A percentile compares a stretch with the other conserved stretches of the same genome.
These are phyloP conservation scores for Aspergillus cristatus DNA, from an alignment of 495 filamentous ascomycete species.

Conservation along the genomic window DNA sequence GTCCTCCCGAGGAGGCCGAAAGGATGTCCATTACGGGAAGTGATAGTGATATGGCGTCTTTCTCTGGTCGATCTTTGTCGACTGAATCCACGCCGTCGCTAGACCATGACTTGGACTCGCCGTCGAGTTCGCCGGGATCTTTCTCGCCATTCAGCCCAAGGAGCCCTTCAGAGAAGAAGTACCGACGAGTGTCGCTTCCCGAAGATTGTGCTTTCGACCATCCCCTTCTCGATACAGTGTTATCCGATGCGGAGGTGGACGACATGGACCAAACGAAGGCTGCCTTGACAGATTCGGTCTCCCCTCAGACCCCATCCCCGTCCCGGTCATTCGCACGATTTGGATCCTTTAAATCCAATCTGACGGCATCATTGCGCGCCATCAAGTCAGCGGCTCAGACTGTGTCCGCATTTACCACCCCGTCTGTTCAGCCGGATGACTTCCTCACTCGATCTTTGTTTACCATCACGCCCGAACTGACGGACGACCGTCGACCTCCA, in stretches of 20 bases:
- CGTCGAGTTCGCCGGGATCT: slow-evolving; percentile 28
- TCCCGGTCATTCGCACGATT: slow-evolving; percentile 30
- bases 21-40: slow-evolving; percentile 17
- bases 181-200: slow-evolving; percentile 33
- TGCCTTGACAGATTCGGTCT: slow-evolving; percentile 9
- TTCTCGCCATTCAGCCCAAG: slow-evolving; percentile 28
- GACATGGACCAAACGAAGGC: slow-evolving; percentile 13
- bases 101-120: slow-evolving; percentile 44
- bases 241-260: slow-evolving; percentile 22
- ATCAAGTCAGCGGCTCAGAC: slow-evolving; percentile 78
- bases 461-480: slow-evolving; percentile 71
- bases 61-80: slow-evolving; percentile 45
- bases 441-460: slow-evolving; percentile 79
- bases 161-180: slow-evolving; percentile 30
- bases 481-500: slow-evolving; percentile 81
- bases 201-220: slow-evolving; percentile 49
- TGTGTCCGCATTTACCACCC: slow-evolving; percentile 64
- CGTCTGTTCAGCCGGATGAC: slow-evolving; percentile 74
- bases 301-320: slow-evolving; percentile 15
- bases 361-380: slow-evolving; percentile 83
- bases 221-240: slow-evolving; percentile 43
- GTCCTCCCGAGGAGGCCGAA: slow-evolving; percentile 37
- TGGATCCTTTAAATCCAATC: slow-evolving; percentile 74
- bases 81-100: slow-evolving; percentile 56
- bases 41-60: slow-evolving; percentile 31